phyloP scores from a whole-genome alignment of 1,139 yeast genomes.

The Sugiyamaella pinicola region DNA sequence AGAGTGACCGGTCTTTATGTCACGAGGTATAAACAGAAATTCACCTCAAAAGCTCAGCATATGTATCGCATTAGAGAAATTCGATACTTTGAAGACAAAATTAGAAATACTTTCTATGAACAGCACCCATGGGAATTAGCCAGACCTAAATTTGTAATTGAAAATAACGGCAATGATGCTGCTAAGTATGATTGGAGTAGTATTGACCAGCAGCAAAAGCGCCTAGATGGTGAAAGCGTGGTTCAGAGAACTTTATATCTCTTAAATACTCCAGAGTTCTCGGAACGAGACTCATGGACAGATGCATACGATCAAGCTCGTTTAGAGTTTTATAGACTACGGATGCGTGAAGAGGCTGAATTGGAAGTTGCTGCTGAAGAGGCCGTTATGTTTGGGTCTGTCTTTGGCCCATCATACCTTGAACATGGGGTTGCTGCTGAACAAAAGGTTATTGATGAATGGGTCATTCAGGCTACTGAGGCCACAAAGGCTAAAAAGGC shows the following conservation, averaged over 20 bases:
- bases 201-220: slow-evolving; percentile 69
- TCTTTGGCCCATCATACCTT: slow-evolving; percentile 61
- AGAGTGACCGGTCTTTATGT: slow-evolving; percentile 44
- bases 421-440: slow-evolving; percentile 73
- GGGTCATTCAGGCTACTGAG: slow-evolving; percentile 66
- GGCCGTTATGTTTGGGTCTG: slow-evolving; percentile 80
- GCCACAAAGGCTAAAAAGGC: slow-evolving; percentile 39
- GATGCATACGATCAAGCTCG: slow-evolving; percentile 86
- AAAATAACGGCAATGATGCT: slow-evolving; percentile 63
- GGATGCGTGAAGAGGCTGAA: slow-evolving; percentile 83
- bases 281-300: slow-evolving; percentile 46
- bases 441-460: slow-evolving; percentile 66
- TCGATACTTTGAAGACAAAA: slow-evolving; percentile 74
- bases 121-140: slow-evolving; percentile 99
- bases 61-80: slow-evolving; percentile 64
- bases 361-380: slow-evolving; percentile 80
- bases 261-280: slow-evolving; percentile 46
- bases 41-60: slow-evolving; percentile 41
- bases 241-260: slow-evolving; percentile 87
- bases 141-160: slow-evolving; percentile 84
- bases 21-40: slow-evolving; percentile 50
- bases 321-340: slow-evolving; percentile 79
- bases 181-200: slow-evolving; percentile 70
- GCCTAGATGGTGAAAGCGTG: slow-evolving; percentile 89
- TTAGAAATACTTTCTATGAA: slow-evolving; percentile 77